Base-by-base conservation (phyloP, 345 rosid genomes). In the Noccaea bulbosa region DNA sequence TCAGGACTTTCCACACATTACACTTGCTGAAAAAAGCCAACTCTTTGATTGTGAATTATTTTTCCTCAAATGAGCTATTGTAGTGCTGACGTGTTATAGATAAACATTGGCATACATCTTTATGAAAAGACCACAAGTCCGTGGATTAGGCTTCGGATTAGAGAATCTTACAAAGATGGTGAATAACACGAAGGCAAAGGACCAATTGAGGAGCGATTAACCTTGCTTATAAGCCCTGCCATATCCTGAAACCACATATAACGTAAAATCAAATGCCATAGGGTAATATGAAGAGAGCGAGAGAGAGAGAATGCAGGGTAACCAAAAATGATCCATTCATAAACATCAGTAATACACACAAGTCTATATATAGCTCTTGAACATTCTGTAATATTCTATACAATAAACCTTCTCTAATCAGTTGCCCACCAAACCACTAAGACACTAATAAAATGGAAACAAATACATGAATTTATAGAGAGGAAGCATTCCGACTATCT, bases 201-300 rank as follows among this genome's bases (percentile, higher is more conserved):
- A 43, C 97, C 99, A 64, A 94, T 91, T 12, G 96, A 94, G 52
- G 99, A 94, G 56, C 93, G 97, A 59, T 94, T 94, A 81, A 94
- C 92, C 92, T 94, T 94, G 86, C 97, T 89, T 64, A 94, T 94
- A 71, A 94, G 81, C 67, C 99, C 99, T 65, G 96, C 99, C 99
- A 94, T 94, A 81, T 94, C 99, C 99, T 91, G 84, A 62, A 77
- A 79, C 33, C 55, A 74, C 22, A 79, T 15, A 53, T 33, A 32
- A 15, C 22, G 62, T 39, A 37, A 73, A 70, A 74, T 72, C 59
- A 65, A 79, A 38, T 40, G 32, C 65, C 48, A 11, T 49, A 32
- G 50, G 60, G 33, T 73, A 39, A 2, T 8, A 35, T 12, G 6
- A 34, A 15, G 38, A 51, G 12, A 15, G 38, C 43, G 9, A 57